Conservation (phyloP, 441 rosid genomes). For the Theobroma grandiflorum region DNA sequence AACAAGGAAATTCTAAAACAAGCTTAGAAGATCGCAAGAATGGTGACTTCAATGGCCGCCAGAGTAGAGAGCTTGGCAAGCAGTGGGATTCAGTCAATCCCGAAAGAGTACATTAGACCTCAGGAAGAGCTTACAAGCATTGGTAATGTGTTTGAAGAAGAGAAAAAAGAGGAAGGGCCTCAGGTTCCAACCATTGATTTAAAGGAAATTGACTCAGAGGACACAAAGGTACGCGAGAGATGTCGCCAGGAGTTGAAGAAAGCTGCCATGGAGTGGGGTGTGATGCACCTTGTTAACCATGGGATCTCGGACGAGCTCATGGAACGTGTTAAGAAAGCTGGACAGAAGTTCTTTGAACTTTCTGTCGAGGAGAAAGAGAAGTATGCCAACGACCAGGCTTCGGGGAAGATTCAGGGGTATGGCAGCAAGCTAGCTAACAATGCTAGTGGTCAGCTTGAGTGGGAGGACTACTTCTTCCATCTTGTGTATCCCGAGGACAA, state of each 20-base stretch:
- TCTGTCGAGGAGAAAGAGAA: slow-evolving; percentile 87
- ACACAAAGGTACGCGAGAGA: slow-evolving; percentile 48
- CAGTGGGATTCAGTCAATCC: slow-evolving; percentile 79
- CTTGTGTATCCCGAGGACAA: slow-evolving; percentile 81
- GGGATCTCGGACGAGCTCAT: slow-evolving; percentile 66
- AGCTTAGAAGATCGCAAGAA: slow-evolving; percentile 1
- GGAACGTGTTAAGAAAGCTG: slow-evolving; percentile 70
- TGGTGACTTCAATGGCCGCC: slow-evolving; percentile 33
- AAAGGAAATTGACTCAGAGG: slow-evolving; percentile 62
- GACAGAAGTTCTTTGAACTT: slow-evolving; percentile 65
- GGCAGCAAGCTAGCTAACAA: slow-evolving; percentile 95
- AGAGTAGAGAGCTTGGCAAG: slow-evolving; percentile 78
- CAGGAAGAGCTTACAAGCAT: slow-evolving; percentile 77
- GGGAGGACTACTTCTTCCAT: slow-evolving; percentile 96
- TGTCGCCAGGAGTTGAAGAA: slow-evolving; percentile 58
- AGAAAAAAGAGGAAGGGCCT: slow-evolving; percentile 72
- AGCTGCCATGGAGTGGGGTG: slow-evolving; percentile 87
- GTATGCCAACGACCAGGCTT: slow-evolving; percentile 80
- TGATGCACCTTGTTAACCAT: slow-evolving; percentile 92
- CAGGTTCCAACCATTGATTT: slow-evolving; percentile 84
- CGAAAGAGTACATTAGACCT: slow-evolving; percentile 76
- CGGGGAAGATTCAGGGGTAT: slow-evolving; percentile 86
- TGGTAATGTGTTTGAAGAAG: slow-evolving; percentile 74
- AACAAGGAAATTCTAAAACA: neutral
- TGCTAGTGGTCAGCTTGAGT: slow-evolving; percentile 84